Evolutionary conservation across 805 yeast species (phyloP), one percentile per base, ranked within the genome.

Genomic region (Schwanniomyces vanrijiae): DNA sequence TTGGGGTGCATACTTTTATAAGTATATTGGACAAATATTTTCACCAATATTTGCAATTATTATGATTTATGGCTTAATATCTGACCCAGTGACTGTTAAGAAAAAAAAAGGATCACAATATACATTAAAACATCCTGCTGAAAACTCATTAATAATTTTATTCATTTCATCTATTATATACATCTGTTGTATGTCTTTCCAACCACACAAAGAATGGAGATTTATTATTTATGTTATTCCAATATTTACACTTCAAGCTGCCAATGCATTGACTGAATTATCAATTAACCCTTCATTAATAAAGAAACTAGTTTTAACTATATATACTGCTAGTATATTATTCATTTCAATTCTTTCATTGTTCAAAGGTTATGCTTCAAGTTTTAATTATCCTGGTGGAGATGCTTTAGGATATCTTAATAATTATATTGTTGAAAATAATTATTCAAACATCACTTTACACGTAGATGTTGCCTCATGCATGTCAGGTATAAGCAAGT

Each of bases 201-300:
- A 88, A 64, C 90, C 94, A 2, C 97, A 92, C 58, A 92, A 92
- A 62, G 98, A 92, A 70, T 89, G 96, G 96, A 78, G 97, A 55
- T 92, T 92, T 59, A 82, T 92, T 35, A 71, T 86, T 14, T 92
- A 91, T 63, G 70, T 83, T 0, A 68, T 86, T 3, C 97, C 97
- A 0, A 72, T 84, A 0, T 62, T 89, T 48, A 81, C 86, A 0
- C 55, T 86, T 16, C 60, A 79, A 26, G 90, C 87, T 5, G 83
- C 94, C 2, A 70, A 77, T 39, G 88, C 88, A 5, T 76, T 84
- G 13, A 64, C 77, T 1, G 51, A 49, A 37, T 54, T 68, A 33
- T 44, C 58, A 45, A 42, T 42, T 24, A 37, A 55, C 5, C 26
- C 31, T 8, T 54, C 58, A 43, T 37, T 60, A 11, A 48, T 55